Percentiles rank a stretch among this genome's conserved stretches.
Evolutionary conservation across 192 early-diverging fungal genomes (phyloP).

Genomic region (Backusella tarrabulga): DNA sequence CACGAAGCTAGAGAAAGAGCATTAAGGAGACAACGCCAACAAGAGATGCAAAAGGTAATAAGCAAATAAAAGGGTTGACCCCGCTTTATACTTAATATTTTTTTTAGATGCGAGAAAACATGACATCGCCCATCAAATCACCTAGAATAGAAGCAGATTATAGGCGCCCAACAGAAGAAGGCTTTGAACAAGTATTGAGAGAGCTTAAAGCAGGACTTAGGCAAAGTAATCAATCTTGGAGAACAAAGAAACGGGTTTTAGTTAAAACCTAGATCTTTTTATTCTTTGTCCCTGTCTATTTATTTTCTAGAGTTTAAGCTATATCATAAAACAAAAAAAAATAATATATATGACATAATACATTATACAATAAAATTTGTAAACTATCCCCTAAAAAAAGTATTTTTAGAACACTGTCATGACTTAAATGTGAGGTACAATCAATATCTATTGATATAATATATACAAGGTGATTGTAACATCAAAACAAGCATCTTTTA

Average conservation of each 20-base stretch:
- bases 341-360: neutral
- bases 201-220: conserved; percentile 27
- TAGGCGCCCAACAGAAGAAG: neutral
- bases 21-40: conserved; percentile 19
- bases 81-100: neutral
- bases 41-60: conserved; percentile 15
- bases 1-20: conserved; percentile 31
- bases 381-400: neutral
- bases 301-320: neutral
- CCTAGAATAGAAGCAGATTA: neutral
- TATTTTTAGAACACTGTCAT: no score
- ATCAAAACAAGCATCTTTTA: no score
- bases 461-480: no score
- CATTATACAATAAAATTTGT: neutral
- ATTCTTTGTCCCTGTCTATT: neutral
- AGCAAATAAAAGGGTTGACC: no score
- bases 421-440: no score
- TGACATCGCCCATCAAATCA: neutral
- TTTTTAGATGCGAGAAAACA: conserved; percentile 10
- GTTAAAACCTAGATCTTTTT: neutral
- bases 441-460: no score
- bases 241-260: neutral
- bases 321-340: neutral
- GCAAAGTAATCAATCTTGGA: conserved; percentile 13
- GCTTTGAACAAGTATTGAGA: conserved; percentile 26